Evolutionary conservation across 495 filamentous ascomycete genomes (phyloP).

Genomic region (Chaetomium cochliodes): DNA sequence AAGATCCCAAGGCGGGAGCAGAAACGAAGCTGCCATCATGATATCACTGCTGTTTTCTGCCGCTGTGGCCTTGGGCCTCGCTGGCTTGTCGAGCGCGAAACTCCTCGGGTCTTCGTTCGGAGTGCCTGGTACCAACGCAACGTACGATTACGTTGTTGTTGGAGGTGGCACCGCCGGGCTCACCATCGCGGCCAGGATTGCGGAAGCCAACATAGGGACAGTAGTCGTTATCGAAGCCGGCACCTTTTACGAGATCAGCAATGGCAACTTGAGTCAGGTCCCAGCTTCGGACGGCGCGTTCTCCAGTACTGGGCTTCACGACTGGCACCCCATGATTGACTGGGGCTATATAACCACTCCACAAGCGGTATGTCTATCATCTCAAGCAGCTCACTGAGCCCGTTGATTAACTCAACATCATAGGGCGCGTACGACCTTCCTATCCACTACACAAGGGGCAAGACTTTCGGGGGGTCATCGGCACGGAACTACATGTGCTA

Average conservation of each 20-base stretch:
- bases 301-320: not conserved
- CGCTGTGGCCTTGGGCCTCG: too few species aligned
- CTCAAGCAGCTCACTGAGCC: not conserved
- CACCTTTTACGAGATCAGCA: not conserved
- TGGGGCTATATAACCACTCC: not conserved
- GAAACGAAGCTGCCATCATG: too few species aligned
- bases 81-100: too few species aligned
- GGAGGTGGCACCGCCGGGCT: not conserved
- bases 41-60: too few species aligned
- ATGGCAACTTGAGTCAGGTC: not conserved
- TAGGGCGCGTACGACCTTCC: too few species aligned
- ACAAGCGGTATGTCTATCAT: not conserved
- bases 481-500: too few species aligned
- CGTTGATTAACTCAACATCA: too few species aligned
- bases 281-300: not conserved
- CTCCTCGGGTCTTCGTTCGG: too few species aligned
- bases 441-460: too few species aligned
- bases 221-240: not conserved
- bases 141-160: not conserved
- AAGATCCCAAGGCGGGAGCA: too few species aligned
- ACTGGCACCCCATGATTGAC: not conserved
- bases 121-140: not conserved
- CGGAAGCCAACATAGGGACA: not conserved
- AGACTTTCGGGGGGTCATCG: too few species aligned
- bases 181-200: not conserved